Evolutionary conservation across 768 basidiomycete genomes (phyloP).

Genomic region (Russula abietina): DNA sequence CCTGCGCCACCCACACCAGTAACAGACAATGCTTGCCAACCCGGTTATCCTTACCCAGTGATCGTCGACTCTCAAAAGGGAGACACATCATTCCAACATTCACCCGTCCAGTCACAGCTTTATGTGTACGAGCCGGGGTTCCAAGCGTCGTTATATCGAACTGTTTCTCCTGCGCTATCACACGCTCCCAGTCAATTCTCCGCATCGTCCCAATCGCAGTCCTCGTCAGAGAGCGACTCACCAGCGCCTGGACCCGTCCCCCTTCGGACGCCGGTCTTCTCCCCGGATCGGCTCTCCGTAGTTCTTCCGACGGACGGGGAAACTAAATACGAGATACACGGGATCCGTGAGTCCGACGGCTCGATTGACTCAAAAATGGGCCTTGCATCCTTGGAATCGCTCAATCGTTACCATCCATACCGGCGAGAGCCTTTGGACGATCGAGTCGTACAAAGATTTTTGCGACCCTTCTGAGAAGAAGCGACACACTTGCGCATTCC

Average conservation of each 20-base stretch:
- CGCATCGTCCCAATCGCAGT: slow-evolving; percentile 21
- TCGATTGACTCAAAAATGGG: slow-evolving; percentile 31
- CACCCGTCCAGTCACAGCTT: slow-evolving; percentile 11
- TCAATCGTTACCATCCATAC: slow-evolving; percentile 51
- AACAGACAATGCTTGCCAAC: slow-evolving; percentile 10
- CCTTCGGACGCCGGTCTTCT: slow-evolving; percentile 17
- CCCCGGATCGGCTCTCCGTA: slow-evolving; percentile 10
- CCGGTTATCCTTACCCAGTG: slow-evolving; percentile 15
- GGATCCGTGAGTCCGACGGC: slow-evolving; percentile 10
- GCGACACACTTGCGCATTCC: neutral
- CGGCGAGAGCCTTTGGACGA: slow-evolving; percentile 59
- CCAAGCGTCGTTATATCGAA: slow-evolving; percentile 11
- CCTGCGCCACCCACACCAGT: neutral
- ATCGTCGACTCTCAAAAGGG: slow-evolving; percentile 10
- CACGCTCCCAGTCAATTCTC: slow-evolving; percentile 21
- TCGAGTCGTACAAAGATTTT: slow-evolving; percentile 38
- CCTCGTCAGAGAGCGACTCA: slow-evolving; percentile 21
- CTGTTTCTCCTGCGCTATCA: slow-evolving; percentile 19
- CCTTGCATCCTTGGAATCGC: slow-evolving; percentile 52
- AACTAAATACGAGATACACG: slow-evolving; percentile 13
- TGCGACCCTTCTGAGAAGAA: slow-evolving; percentile 11
- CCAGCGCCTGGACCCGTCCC: slow-evolving; percentile 16
- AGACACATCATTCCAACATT: slow-evolving; percentile 12
- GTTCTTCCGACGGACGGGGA: slow-evolving; percentile 13
- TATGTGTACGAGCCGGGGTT: slow-evolving; percentile 10